Conservation (phyloP, 2,329 filamentous ascomycete genomes). For the Arthroderma sp. region DNA sequence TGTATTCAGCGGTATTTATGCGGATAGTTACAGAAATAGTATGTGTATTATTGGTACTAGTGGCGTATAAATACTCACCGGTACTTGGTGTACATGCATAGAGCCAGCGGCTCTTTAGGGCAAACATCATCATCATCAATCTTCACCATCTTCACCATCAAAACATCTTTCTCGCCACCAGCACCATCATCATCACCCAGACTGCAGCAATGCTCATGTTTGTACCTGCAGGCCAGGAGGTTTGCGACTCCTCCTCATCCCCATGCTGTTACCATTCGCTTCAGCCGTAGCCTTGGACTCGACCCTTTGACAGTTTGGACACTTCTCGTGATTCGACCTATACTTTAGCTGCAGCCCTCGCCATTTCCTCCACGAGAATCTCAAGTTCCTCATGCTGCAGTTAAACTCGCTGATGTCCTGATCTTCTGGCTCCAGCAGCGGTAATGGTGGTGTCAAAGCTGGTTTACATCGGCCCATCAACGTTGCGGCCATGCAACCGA, state of each 20-base stretch:
- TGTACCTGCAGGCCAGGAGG: neutral
- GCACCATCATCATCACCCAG: neutral
- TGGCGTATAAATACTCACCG: too few species aligned
- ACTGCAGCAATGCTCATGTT: too few species aligned
- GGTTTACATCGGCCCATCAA: too few species aligned
- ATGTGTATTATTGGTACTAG: too few species aligned
- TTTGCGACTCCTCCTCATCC: neutral
- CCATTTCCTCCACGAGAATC: constrained; percentile 4
- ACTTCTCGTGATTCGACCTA: neutral
- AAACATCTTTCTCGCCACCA: neutral
- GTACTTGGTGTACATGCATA: too few species aligned
- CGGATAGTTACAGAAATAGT: too few species aligned
- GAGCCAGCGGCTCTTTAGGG: too few species aligned
- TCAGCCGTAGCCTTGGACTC: neutral
- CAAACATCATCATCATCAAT: too few species aligned
- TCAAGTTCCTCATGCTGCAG: neutral
- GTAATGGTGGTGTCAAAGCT: neutral
- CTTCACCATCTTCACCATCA: too few species aligned
- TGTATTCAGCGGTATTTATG: too few species aligned
- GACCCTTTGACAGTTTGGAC: neutral
- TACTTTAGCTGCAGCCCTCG: neutral
- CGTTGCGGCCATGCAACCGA: too few species aligned
- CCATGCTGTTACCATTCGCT: neutral
- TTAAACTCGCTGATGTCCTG: neutral
- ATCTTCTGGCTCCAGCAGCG: neutral